phyloP scores from a whole-genome alignment of 2,329 filamentous ascomycete genomes.

The Curvularia verruculosa region DNA sequence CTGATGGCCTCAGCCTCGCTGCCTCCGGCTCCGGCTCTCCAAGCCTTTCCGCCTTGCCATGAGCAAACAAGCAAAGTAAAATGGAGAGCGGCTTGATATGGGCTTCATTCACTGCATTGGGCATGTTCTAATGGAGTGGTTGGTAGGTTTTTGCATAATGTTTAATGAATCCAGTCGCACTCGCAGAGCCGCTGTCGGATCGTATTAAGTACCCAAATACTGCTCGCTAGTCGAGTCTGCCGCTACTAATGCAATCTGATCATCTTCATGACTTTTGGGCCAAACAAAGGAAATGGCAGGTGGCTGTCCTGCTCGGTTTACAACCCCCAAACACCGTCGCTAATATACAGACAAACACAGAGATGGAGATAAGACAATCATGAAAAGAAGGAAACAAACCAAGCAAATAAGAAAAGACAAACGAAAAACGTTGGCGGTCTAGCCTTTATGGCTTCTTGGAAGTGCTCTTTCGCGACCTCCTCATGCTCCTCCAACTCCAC shows the following conservation, averaged over 20 bases:
- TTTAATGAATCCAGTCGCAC: not conserved
- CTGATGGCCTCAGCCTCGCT: not conserved
- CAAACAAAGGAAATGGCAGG: conserved; percentile 22
- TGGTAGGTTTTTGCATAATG: not conserved
- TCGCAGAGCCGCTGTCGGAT: conserved; percentile 2
- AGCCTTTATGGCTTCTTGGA: conserved; percentile 8
- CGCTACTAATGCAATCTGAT: not conserved
- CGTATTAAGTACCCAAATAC: conserved; percentile 14
- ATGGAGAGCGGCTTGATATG: too few species aligned
- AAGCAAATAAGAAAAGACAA: too few species aligned
- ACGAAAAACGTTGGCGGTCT: conserved; percentile 4
- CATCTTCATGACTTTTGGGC: conserved; percentile 1
- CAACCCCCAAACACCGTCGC: conserved; percentile 25
- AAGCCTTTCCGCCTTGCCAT: conserved; percentile 6
- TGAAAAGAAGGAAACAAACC: conserved; percentile 11
- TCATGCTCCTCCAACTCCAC: conserved; percentile 33
- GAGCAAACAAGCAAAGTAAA: too few species aligned
- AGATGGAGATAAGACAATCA: conserved; percentile 6
- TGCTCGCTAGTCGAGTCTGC: not conserved
- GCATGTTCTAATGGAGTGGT: not conserved
- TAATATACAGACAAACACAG: conserved; percentile 19
- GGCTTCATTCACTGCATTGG: not conserved
- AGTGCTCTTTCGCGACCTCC: conserved; percentile 24
- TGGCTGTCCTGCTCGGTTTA: conserved; percentile 5
- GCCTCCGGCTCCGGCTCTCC: conserved; percentile 12